Evolutionary conservation across 495 filamentous ascomycete genomes (phyloP), one percentile per base, ranked within the genome.

Genomic region (Aspergillus kassunensis): DNA sequence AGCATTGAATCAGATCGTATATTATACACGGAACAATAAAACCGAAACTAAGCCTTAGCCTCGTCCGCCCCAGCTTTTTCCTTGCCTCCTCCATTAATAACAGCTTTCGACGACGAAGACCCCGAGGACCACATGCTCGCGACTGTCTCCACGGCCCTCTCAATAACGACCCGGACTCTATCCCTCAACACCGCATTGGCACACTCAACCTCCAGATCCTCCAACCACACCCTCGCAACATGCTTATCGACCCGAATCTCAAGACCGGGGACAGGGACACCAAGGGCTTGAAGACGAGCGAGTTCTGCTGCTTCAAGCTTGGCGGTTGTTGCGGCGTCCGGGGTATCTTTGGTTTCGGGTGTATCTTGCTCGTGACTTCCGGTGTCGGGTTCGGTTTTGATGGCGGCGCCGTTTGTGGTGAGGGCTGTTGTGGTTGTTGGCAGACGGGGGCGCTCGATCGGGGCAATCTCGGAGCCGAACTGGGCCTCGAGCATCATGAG

Each of bases 401-500:
- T 15, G 21, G 39, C 39, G 23, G 66, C 42, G 0, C 70, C 75
- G 27, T 73, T 70, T 58, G 74, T 73, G 10, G 73, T 18, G 24
- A 9, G 12, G 42, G 12, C 27, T 25, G 15, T 33, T 23, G 16
- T n/a, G 55, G 31, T 70, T 57, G 0, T 36, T 6, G 65, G 67
- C 4, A 84, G 58, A 44, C 83, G 84, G 4, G 90, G 89, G 0
- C 77, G 75, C 20, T 82, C 76, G 58, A 97, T 85, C 1, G 91
- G 90, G 0, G 76, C 69, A 56, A 88, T 84, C 42, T 89, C 80
- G 16, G 80, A 75, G 35, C 93, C 95, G 60, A 98, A 98, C 64
- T 98, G 93, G 2, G 91, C 88, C 71, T 98, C 95, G 20, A 98
- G 86, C 76, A 97, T 96, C 81, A 96, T 88, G 69, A 90, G 86